Conservation (phyloP, 192 early-diverging fungal species). For the Funneliformis mosseae region DNA sequence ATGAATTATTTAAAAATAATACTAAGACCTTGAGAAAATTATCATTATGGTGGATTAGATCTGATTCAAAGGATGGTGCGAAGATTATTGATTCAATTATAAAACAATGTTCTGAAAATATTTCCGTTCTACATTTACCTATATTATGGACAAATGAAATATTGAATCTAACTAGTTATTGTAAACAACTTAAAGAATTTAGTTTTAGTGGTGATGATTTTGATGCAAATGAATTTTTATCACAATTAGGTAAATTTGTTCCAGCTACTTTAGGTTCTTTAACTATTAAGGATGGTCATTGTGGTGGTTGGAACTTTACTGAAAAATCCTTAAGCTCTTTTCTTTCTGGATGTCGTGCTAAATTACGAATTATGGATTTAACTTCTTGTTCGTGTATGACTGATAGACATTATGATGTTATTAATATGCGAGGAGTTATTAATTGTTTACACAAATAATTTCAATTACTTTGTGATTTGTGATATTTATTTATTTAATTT, state of each 20-base stretch:
- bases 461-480: too few relatives aligned
- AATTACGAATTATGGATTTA: neutral
- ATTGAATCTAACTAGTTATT: neutral
- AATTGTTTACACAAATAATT: neutral
- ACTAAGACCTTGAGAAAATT: neutral
- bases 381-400: neutral
- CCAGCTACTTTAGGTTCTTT: neutral
- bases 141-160: neutral
- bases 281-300: conserved; percentile 8
- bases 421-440: neutral
- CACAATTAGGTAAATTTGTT: neutral
- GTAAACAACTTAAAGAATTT: neutral
- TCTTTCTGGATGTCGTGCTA: neutral
- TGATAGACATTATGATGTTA: conserved; percentile 5
- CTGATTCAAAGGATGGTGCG: neutral
- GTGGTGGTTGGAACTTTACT: conserved; percentile 5
- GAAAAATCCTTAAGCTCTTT: neutral
- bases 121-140: neutral
- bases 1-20: neutral
- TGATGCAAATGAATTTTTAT: neutral
- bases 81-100: neutral
- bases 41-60: neutral
- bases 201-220: neutral
- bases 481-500: too few relatives aligned
- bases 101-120: neutral